Conservation (phyloP, 2,329 filamentous ascomycete species). For the Onygenales sp. region DNA sequence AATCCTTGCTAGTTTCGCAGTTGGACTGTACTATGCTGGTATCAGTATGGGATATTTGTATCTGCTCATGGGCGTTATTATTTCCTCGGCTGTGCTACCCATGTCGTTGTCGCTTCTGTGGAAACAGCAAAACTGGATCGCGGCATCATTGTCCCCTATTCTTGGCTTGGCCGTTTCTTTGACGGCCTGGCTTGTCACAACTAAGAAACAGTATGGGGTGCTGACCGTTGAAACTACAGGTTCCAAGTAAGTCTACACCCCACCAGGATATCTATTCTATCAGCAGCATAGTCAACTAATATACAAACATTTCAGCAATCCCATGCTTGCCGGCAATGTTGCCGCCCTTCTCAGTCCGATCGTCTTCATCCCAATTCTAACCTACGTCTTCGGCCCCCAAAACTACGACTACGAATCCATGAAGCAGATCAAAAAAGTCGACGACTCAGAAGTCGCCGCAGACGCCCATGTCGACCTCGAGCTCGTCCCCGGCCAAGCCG, state of each 20-base stretch:
- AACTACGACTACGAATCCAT: slow-evolving; percentile 84
- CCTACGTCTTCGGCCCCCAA: slow-evolving; percentile 57
- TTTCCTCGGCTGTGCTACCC: slow-evolving; percentile 74
- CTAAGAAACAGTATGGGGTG: slow-evolving; percentile 57
- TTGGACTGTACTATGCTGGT: slow-evolving; percentile 62
- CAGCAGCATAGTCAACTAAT: background rate
- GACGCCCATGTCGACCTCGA: slow-evolving; percentile 58
- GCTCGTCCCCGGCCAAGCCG: slow-evolving; percentile 45
- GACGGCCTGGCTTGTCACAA: slow-evolving; percentile 69
- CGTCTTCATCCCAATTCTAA: slow-evolving; percentile 67
- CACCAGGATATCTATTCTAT: background rate
- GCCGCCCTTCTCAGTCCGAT: slow-evolving; percentile 68
- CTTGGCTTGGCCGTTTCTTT: slow-evolving; percentile 60
- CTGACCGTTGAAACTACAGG: slow-evolving; percentile 68
- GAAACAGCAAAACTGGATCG: slow-evolving; percentile 68
- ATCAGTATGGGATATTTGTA: slow-evolving; percentile 86
- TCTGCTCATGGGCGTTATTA: slow-evolving; percentile 84
- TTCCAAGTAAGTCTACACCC: slow-evolving; percentile 45
- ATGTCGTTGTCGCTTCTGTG: slow-evolving; percentile 72
- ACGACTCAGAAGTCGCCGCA: slow-evolving; percentile 63
- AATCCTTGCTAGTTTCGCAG: slow-evolving; percentile 68
- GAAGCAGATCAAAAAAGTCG: slow-evolving; percentile 65
- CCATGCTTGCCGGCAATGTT: slow-evolving; percentile 83
- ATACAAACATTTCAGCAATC: slow-evolving; percentile 38
- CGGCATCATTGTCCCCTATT: slow-evolving; percentile 59